Evolutionary conservation across 306 rosid genomes (phyloP).

Genomic region (Oemleria cerasiformis): DNA sequence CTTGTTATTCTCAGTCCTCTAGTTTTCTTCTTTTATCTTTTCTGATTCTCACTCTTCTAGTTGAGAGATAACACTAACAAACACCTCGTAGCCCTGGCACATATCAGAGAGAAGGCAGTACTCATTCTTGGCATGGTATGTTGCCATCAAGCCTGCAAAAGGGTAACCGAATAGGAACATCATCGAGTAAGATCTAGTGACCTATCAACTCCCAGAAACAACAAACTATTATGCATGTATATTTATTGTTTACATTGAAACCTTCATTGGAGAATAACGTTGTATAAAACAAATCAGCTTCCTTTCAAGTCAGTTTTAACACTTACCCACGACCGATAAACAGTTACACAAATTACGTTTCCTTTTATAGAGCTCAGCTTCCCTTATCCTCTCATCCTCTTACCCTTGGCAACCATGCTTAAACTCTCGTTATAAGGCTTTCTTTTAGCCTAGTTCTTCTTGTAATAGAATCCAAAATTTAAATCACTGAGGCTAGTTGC

Average conservation of each 20-base stretch:
- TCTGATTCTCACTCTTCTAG: constrained; percentile 49
- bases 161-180: constrained; percentile 24
- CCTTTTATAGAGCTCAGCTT: neutral
- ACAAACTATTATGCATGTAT: neutral
- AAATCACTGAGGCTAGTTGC: no score
- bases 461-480: no score
- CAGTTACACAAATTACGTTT: neutral
- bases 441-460: no score
- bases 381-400: neutral
- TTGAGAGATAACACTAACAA: constrained; percentile 62
- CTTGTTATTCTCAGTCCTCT: neutral
- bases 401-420: neutral
- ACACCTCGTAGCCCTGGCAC: constrained; percentile 77
- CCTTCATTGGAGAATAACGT: neutral
- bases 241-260: neutral
- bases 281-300: neutral
- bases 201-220: neutral
- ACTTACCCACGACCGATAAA: no score
- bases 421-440: no score
- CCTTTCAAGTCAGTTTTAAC: neutral
- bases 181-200: neutral
- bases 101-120: constrained; percentile 81
- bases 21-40: constrained; percentile 6
- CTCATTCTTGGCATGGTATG: constrained; percentile 93
- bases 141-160: constrained; percentile 72